Base-by-base conservation (phyloP, 352 stramenopile genomes). In the Thalassiosira mediterranea region DNA sequence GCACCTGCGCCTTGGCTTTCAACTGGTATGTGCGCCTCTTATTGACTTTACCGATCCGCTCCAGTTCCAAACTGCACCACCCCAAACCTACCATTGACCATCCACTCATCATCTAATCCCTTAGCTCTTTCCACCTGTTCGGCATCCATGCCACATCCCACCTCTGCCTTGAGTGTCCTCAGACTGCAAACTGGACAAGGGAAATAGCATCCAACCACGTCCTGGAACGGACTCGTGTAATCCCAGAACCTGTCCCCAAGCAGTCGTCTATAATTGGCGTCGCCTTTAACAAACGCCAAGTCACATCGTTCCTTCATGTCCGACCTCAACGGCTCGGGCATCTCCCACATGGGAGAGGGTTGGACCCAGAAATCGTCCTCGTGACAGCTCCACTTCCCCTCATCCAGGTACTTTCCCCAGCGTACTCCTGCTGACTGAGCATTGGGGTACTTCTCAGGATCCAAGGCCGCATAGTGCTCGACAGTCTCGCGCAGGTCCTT, bases 241-340 rank as follows among this genome's bases (percentile, higher is more conserved):
- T 93, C 77, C 95, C 95, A 99, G 63, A 94, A 75, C 26, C 95
- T 89, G 76, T 99, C 97, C 3, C 95, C 95, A 0, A 98, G 79
- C 13, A 98, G 69, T 4, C 96, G 92, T n/a, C 96, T 90, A 82
- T 98, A 99, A 77, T 99, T 98, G 38, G 97, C 94, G 77, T 99
- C 96, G 17, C 96, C 96, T 82, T 98, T 99, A 13, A 98, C 87
- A 83, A 98, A 97, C 48, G 97, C 93, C 19, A 98, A 86, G 46
- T 94, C 79, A 57, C 81, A 91, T 46, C 76, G 58, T 3, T 77
- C 49, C 34, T 76, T 77, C 52, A 91, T 51, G 47, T 93, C 71
- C 15, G 60, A 72, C 48, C 79, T 59, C 5, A 95, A 62, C 40
- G 76, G 71, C 29, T 86, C 70, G 0, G 82, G 82, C 87, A 95